These are phyloP conservation scores for Gigaspora rosea DNA, from an alignment of 192 early-diverging fungal genomes.

Conservation along the genomic window DNA sequence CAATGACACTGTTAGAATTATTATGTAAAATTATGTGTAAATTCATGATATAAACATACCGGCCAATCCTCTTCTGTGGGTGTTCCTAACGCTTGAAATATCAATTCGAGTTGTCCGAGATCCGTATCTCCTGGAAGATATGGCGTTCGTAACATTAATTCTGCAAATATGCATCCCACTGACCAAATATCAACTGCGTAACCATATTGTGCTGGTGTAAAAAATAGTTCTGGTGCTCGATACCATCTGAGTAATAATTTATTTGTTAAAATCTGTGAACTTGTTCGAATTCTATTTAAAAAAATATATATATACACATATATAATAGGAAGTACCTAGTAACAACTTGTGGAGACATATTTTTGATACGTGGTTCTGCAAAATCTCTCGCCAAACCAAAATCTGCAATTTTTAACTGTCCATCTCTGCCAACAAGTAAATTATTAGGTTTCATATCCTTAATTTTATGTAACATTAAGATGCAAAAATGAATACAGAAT, in stretches of 20 bases:
- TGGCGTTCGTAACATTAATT: slow-evolving; percentile 88
- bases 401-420: slow-evolving; percentile 96
- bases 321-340: slow-evolving; percentile 57
- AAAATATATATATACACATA: neutral
- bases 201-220: slow-evolving; percentile 87
- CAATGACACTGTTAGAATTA: neutral
- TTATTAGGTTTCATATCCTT: slow-evolving; percentile 91
- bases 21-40: neutral
- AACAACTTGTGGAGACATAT: slow-evolving; percentile 93
- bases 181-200: slow-evolving; percentile 96
- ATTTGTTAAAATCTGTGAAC: neutral
- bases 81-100: slow-evolving; percentile 80
- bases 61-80: slow-evolving; percentile 85
- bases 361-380: slow-evolving; percentile 69
- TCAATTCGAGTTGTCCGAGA: slow-evolving; percentile 73
- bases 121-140: slow-evolving; percentile 86
- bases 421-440: slow-evolving; percentile 77
- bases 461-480: neutral
- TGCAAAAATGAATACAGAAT: neutral
- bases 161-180: slow-evolving; percentile 97
- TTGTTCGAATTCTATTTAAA: neutral
- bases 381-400: slow-evolving; percentile 98
- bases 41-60: slow-evolving; percentile 31
- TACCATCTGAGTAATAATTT: slow-evolving; percentile 73
- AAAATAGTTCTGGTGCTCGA: slow-evolving; percentile 90